Percentiles rank a stretch among this genome's conserved stretches.
Evolutionary conservation across 228 moss, liverwort and hornwort genomes (phyloP).

Genomic region (Sphagnum fallax): DNA sequence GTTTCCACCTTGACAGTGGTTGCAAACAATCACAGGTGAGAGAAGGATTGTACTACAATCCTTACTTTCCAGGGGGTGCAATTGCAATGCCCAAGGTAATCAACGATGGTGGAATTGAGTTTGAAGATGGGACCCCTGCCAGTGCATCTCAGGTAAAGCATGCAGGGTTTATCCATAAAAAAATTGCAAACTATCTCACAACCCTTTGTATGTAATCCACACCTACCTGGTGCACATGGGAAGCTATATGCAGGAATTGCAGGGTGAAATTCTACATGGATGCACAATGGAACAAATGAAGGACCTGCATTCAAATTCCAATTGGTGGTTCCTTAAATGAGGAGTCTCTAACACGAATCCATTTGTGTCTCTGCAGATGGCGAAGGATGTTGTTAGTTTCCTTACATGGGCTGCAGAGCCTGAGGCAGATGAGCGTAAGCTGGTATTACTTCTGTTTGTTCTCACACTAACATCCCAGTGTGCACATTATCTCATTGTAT

Average conservation of each 20-base stretch:
- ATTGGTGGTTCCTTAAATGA: too few species aligned
- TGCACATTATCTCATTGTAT: not conserved
- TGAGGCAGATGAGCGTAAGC: conserved; percentile 85
- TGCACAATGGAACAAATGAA: too few species aligned
- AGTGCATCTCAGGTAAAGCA: conserved; percentile 29
- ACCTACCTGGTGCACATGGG: too few species aligned
- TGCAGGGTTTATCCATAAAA: not conserved
- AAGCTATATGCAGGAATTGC: too few species aligned
- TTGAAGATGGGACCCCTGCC: conserved; percentile 40
- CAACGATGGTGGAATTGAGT: conserved; percentile 43
- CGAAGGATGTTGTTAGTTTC: conserved; percentile 82
- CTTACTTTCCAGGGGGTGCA: conserved; percentile 41
- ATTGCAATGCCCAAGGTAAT: conserved; percentile 56
- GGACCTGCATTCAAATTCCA: too few species aligned
- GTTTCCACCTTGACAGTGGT: not conserved
- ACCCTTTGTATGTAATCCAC: too few species aligned
- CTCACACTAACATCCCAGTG: not conserved
- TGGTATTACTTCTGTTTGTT: conserved; percentile 27
- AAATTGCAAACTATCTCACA: too few species aligned
- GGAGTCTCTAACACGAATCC: too few species aligned
- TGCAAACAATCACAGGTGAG: conserved; percentile 16
- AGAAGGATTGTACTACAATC: conserved; percentile 48
- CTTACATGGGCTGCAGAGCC: conserved; percentile 89
- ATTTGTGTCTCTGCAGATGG: conserved; percentile 35
- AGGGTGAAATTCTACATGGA: too few species aligned